These are phyloP conservation scores for Taiozyma onychis DNA, from an alignment of 1,139 yeast species.

Conservation along the genomic window DNA sequence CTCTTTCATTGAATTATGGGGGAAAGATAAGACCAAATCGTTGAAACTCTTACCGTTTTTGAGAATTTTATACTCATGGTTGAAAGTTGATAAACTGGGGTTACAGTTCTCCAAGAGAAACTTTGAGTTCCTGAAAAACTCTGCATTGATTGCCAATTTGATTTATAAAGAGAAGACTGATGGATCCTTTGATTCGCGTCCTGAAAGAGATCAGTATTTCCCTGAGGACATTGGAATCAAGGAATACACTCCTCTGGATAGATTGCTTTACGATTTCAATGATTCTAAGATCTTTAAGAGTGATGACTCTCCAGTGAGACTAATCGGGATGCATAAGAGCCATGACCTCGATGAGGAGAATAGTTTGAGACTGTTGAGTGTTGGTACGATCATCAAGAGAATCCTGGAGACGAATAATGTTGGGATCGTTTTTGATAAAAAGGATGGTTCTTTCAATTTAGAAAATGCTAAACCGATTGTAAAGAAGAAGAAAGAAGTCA, in stretches of 20 bases:
- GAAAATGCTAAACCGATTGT: conserved; percentile 7
- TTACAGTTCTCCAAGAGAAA: conserved; percentile 35
- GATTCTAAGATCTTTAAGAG: conserved; percentile 36
- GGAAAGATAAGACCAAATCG: conserved; percentile 1
- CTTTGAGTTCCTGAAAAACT: conserved; percentile 28
- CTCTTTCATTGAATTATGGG: conserved; percentile 15
- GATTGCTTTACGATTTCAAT: conserved; percentile 53
- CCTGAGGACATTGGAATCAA: conserved; percentile 58
- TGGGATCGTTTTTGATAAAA: conserved; percentile 28
- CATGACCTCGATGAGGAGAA: conserved; percentile 29
- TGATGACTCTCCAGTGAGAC: conserved; percentile 25
- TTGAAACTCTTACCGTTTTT: conserved; percentile 26
- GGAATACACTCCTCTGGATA: conserved; percentile 51
- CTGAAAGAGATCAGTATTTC: conserved; percentile 48
- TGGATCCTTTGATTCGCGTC: conserved; percentile 30
- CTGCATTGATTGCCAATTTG: conserved; percentile 28
- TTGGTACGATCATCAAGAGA: conserved; percentile 31
- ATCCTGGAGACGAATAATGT: conserved; percentile 26
- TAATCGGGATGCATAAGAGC: conserved; percentile 25
- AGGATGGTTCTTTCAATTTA: conserved; percentile 15
- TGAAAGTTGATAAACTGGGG: conserved; percentile 40
- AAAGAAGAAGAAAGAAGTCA: conserved; percentile 1
- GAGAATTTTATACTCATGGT: conserved; percentile 51
- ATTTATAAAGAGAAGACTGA: conserved; percentile 5
- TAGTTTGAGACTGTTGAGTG: conserved; percentile 31